Conservation (phyloP, 2,329 filamentous ascomycete genomes). For the Exophiala viscosa region DNA sequence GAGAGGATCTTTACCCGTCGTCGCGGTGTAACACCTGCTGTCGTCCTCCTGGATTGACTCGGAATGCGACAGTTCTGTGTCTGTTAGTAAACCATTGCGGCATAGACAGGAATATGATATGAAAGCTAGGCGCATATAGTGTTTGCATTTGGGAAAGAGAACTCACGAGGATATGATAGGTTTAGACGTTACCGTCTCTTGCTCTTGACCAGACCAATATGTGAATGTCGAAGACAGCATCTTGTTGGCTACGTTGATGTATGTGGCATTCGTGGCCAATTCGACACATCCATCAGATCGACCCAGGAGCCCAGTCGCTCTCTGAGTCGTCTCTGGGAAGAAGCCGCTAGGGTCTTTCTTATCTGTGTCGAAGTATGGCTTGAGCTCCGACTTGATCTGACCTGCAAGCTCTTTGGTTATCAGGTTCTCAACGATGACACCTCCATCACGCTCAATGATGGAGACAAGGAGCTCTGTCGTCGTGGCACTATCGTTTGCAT, state of each 20-base stretch:
- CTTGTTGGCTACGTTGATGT: constrained; percentile 34
- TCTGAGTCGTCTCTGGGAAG: constrained; percentile 30
- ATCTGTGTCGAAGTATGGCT: constrained; percentile 28
- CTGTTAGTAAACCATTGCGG: not conserved
- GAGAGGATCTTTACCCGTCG: constrained; percentile 30
- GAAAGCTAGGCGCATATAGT: not conserved
- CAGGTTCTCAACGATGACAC: constrained; percentile 26
- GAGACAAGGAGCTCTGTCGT: constrained; percentile 16
- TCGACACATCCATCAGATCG: constrained; percentile 40
- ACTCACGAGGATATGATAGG: constrained; percentile 31
- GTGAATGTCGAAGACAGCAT: constrained; percentile 38
- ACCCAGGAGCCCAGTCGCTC: constrained; percentile 38
- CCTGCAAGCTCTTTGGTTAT: constrained; percentile 17
- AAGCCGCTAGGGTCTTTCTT: constrained; percentile 28
- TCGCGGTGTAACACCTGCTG: constrained; percentile 32
- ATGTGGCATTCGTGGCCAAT: constrained; percentile 36
- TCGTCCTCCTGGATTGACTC: constrained; percentile 29
- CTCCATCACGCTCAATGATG: constrained; percentile 22
- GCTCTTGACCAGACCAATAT: constrained; percentile 33
- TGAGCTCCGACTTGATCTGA: constrained; percentile 26
- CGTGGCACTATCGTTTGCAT: constrained; percentile 19
- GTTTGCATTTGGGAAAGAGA: not conserved
- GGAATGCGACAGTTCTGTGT: constrained; percentile 30
- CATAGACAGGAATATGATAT: not conserved
- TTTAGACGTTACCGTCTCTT: constrained; percentile 20